These are phyloP conservation scores for Penicillium pancosmium DNA, from an alignment of 495 filamentous ascomycete genomes.

Conservation along the genomic window DNA sequence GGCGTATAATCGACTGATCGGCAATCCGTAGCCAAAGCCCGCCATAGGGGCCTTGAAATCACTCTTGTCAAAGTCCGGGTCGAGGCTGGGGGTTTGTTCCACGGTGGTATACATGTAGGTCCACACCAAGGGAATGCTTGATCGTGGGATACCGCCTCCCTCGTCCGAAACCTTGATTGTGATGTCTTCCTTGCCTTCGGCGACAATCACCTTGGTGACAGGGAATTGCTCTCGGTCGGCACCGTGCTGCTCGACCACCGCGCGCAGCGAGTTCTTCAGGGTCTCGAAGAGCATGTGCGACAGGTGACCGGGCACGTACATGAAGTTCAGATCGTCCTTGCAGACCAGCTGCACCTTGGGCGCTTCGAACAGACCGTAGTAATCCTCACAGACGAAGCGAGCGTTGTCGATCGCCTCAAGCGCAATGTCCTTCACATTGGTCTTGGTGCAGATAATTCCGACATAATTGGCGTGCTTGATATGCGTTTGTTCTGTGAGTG, in stretches of 20 bases:
- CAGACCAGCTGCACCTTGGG: conserved; percentile 97
- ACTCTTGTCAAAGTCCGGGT: conserved; percentile 98
- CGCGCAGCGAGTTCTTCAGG: conserved; percentile 94
- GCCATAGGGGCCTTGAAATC: conserved; percentile 99
- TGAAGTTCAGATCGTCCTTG: conserved; percentile 90
- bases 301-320: conserved; percentile 98
- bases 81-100: conserved; percentile 89
- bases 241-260: conserved; percentile 94
- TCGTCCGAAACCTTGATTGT: conserved; percentile 98
- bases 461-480: conserved; percentile 90
- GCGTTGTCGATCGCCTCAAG: conserved; percentile 98
- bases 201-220: conserved; percentile 94
- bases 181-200: conserved; percentile 96
- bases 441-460: conserved; percentile 98
- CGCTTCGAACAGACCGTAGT: conserved; percentile 96
- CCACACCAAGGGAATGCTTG: conserved; percentile 93
- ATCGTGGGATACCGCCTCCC: conserved; percentile 90
- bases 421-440: conserved; percentile 93
- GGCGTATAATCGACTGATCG: conserved; percentile 91
- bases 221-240: conserved; percentile 95
- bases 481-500: conserved; percentile 88
- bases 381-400: conserved; percentile 97
- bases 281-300: conserved; percentile 99
- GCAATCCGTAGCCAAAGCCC: conserved; percentile 94
- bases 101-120: conserved; percentile 99